Evolutionary conservation across 352 stramenopile genomes (phyloP).

Genomic region (Pythium plurisporium): DNA sequence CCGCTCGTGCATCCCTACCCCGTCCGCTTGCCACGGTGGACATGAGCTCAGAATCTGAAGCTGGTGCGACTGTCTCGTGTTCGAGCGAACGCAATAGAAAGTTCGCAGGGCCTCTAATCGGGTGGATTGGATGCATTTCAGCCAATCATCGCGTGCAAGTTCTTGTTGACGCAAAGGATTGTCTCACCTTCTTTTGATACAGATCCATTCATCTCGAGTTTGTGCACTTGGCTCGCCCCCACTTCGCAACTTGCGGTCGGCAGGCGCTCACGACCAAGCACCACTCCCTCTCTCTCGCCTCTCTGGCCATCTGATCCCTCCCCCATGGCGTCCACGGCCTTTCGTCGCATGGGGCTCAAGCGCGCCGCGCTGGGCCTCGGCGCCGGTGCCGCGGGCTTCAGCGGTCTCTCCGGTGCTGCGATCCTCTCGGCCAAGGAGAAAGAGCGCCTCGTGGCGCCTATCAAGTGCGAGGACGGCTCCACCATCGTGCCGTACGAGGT

Average conservation of each 20-base stretch:
- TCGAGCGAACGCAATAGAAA: slow-evolving; percentile 3
- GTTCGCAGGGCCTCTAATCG: neutral
- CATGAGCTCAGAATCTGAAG: slow-evolving; percentile 2
- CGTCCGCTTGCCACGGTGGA: neutral
- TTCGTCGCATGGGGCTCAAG: slow-evolving; percentile 43
- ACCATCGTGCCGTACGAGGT: slow-evolving; percentile 83
- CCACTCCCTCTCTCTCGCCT: slow-evolving; percentile 13
- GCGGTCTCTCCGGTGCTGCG: slow-evolving; percentile 48
- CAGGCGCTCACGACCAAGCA: neutral
- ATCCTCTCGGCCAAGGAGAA: slow-evolving; percentile 77
- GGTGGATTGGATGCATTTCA: neutral
- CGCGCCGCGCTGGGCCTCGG: slow-evolving; percentile 52
- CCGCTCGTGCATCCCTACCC: slow-evolving; percentile 15
- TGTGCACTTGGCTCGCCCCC: no score
- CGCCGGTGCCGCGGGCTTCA: slow-evolving; percentile 38
- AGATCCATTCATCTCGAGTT: no score
- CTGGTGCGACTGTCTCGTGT: slow-evolving; percentile 4
- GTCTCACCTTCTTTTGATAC: slow-evolving; percentile 20
- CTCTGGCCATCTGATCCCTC: neutral
- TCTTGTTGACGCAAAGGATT: slow-evolving; percentile 6
- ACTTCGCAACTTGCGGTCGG: slow-evolving; percentile 25
- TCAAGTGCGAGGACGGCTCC: slow-evolving; percentile 80
- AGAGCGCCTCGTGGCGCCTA: slow-evolving; percentile 63
- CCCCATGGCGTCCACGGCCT: slow-evolving; percentile 58
- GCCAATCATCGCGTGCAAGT: neutral